These are phyloP conservation scores for Sistotremastrum suecicum DNA, from an alignment of 768 basidiomycete genomes.

Conservation along the genomic window DNA sequence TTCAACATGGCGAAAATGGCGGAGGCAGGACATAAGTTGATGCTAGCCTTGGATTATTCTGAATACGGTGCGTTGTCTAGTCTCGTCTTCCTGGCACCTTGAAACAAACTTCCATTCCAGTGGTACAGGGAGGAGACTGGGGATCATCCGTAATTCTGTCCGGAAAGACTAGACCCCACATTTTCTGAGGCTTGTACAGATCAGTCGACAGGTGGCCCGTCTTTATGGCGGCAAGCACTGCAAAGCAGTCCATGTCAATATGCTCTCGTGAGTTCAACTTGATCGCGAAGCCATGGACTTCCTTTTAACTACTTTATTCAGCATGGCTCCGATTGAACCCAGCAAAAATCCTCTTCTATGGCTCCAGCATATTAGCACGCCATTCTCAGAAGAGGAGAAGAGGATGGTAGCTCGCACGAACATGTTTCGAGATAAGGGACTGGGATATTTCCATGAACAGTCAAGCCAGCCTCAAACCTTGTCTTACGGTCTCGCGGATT, in stretches of 20 bases:
- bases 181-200: too few relatives aligned
- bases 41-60: slow-evolving; percentile 18
- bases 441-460: background rate
- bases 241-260: too few relatives aligned
- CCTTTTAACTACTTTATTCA: too few relatives aligned
- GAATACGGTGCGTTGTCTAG: slow-evolving; percentile 6
- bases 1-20: slow-evolving; percentile 15
- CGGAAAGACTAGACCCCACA: too few relatives aligned
- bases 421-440: background rate
- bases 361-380: background rate
- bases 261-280: too few relatives aligned
- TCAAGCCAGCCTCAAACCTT: background rate
- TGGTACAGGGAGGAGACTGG: slow-evolving; percentile 21
- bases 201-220: too few relatives aligned
- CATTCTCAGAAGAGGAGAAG: background rate
- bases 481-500: too few relatives aligned
- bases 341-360: slow-evolving; percentile 4
- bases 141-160: too few relatives aligned
- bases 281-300: too few relatives aligned
- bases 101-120: background rate
- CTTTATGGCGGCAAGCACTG: too few relatives aligned
- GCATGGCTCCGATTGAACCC: slow-evolving; percentile 16
- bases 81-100: too few relatives aligned
- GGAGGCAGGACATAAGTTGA: slow-evolving; percentile 18
- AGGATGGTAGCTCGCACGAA: background rate